Conservation (phyloP, 352 stramenopile genomes). For the Globisporangium orthogonon region DNA sequence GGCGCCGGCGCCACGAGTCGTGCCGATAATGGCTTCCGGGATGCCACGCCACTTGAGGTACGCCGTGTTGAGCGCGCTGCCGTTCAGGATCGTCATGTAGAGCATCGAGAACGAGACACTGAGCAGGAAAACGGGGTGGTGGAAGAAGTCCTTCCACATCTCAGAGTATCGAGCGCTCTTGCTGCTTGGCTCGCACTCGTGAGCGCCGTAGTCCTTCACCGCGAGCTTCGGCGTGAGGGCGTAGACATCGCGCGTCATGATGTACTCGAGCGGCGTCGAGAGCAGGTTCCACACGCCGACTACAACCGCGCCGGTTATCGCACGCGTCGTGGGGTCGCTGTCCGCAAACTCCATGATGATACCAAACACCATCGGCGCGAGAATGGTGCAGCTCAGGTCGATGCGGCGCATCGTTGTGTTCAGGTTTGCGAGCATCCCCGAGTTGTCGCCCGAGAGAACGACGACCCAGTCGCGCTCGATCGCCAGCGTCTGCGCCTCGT, state of each 20-base stretch:
- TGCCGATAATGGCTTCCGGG: conserved; percentile 36
- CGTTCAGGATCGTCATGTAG: conserved; percentile 54
- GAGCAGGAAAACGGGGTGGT: conserved; percentile 47
- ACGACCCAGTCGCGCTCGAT: conserved; percentile 87
- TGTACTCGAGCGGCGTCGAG: conserved; percentile 71
- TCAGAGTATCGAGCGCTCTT: conserved; percentile 16
- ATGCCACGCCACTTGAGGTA: conserved; percentile 64
- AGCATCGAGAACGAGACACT: conserved; percentile 47
- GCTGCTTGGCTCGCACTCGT: conserved; percentile 1
- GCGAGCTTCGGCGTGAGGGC: conserved; percentile 38
- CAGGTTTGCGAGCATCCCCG: conserved; percentile 36
- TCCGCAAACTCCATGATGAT: conserved; percentile 79
- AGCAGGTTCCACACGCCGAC: conserved; percentile 79
- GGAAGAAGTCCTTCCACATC: conserved; percentile 39
- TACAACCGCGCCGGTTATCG: conserved; percentile 51
- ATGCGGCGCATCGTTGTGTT: conserved; percentile 83
- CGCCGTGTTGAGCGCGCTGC: conserved; percentile 39
- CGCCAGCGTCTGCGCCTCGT: conserved; percentile 67
- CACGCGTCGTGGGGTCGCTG: conserved; percentile 45
- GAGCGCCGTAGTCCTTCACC: conserved; percentile 19
- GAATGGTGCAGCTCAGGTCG: conserved; percentile 73
- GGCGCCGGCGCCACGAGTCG: conserved; percentile 34
- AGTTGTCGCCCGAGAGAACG: conserved; percentile 53
- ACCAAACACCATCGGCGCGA: conserved; percentile 66
- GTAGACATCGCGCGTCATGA: conserved; percentile 68